phyloP scores from a whole-genome alignment of 73 alveolate species.

The Paramecium bursaria region DNA sequence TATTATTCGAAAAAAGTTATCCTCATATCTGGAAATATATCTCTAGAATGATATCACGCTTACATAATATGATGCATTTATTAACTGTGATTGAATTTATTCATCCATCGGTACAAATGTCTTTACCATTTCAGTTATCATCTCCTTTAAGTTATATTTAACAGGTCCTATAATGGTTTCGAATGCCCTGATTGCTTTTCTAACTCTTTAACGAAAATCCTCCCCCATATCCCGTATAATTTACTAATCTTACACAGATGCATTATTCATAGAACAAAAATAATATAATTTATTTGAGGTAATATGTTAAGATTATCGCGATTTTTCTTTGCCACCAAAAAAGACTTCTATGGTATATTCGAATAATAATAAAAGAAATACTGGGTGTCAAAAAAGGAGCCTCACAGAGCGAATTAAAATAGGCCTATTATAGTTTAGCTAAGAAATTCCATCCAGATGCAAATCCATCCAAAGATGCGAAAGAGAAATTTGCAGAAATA shows the following conservation, averaged over 20 bases:
- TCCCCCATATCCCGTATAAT: too few relatives aligned
- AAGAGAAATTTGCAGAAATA: constrained; percentile 90
- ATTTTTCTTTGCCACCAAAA: constrained; percentile 12
- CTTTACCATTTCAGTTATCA: constrained; percentile 16
- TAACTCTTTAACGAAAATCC: constrained; percentile 24
- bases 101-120: neutral
- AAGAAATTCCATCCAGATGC: constrained; percentile 94
- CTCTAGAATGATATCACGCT: neutral
- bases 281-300: too few relatives aligned
- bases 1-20: constrained; percentile 14
- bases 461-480: constrained; percentile 85
- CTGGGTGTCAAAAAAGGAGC: constrained; percentile 85
- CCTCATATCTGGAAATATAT: constrained; percentile 45
- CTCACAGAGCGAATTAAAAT: constrained; percentile 85
- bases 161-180: neutral
- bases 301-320: too few relatives aligned
- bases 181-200: constrained; percentile 8
- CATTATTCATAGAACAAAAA: too few relatives aligned
- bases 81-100: neutral
- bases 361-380: constrained; percentile 51
- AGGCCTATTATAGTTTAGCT: constrained; percentile 89
- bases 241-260: too few relatives aligned
- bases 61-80: constrained; percentile 28
- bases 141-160: neutral
- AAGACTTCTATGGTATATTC: constrained; percentile 32